These are phyloP conservation scores for Botrytis squamosa DNA, from an alignment of 2,329 filamentous ascomycete genomes.

Conservation along the genomic window DNA sequence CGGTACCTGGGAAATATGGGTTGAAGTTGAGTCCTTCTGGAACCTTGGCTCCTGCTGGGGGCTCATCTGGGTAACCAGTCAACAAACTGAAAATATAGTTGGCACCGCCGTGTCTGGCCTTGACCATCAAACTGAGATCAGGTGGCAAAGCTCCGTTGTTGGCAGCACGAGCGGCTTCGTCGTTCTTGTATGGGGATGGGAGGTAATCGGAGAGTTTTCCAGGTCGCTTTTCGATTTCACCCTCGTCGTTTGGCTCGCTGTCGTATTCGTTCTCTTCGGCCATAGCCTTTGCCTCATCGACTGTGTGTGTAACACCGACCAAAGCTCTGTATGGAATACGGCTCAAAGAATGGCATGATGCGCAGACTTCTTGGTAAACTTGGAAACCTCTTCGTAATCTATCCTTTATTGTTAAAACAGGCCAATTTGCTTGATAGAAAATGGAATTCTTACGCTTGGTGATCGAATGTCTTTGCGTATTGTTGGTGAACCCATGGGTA, in stretches of 20 bases:
- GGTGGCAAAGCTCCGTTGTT: conserved; percentile 98
- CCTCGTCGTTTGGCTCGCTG: conserved; percentile 94
- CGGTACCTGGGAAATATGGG: conserved; percentile 98
- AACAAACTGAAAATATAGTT: conserved; percentile 97
- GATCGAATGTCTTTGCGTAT: conserved; percentile 94
- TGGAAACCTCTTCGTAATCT: conserved; percentile 99
- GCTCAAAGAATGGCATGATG: conserved; percentile 93
- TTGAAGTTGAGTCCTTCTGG: conserved; percentile 97
- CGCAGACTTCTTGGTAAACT: conserved; percentile 98
- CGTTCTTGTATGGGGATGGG: conserved; percentile 94
- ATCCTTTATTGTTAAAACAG: conserved; percentile 21
- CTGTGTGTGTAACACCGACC: conserved; percentile 88
- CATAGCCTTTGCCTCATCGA: conserved; percentile 95
- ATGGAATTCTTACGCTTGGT: conserved; percentile 74
- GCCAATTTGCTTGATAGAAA: neutral
- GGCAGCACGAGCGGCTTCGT: conserved; percentile 94
- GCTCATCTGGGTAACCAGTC: conserved; percentile 96
- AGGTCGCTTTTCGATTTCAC: conserved; percentile 96
- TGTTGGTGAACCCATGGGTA: conserved; percentile 97
- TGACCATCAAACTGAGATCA: conserved; percentile 96
- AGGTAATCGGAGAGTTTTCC: conserved; percentile 99
- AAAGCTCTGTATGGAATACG: conserved; percentile 91
- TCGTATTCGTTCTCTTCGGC: conserved; percentile 99
- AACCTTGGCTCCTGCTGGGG: conserved; percentile 83
- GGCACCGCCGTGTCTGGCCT: conserved; percentile 95